Evolutionary conservation across 2,329 filamentous ascomycete genomes (phyloP).

Genomic region (Claviceps pusilla): DNA sequence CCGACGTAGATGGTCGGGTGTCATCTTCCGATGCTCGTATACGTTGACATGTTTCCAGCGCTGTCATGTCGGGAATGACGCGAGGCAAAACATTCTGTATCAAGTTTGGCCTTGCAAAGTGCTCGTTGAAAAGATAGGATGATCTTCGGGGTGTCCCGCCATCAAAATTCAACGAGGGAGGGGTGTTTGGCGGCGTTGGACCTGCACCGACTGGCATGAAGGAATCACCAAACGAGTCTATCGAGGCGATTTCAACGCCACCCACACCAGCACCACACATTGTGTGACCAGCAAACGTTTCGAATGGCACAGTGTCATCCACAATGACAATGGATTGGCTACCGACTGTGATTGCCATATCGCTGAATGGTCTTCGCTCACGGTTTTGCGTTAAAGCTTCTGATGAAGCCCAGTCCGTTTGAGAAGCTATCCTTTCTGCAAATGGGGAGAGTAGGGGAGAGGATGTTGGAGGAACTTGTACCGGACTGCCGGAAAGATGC

Average conservation of each 20-base stretch:
- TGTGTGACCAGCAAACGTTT: conserved; percentile 35
- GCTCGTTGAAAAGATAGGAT: conserved; percentile 39
- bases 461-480: conserved; percentile 12
- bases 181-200: conserved; percentile 47
- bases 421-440: conserved; percentile 28
- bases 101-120: conserved; percentile 22
- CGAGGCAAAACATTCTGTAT: conserved; percentile 29
- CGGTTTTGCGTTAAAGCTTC: conserved; percentile 19
- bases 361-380: conserved; percentile 30
- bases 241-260: conserved; percentile 27
- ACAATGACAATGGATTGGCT: conserved; percentile 86
- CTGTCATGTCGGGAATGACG: conserved; percentile 31
- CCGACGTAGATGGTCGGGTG: conserved; percentile 17
- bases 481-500: conserved; percentile 9
- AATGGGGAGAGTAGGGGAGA: conserved; percentile 15
- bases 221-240: conserved; percentile 38
- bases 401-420: conserved; percentile 25
- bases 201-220: conserved; percentile 34
- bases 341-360: conserved; percentile 53
- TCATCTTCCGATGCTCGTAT: conserved; percentile 19
- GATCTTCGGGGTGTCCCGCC: conserved; percentile 37
- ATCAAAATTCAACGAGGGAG: conserved; percentile 29
- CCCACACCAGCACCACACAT: conserved; percentile 24
- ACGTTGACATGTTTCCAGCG: conserved; percentile 17
- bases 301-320: conserved; percentile 44